Conservation (phyloP, 257 asterid genomes). For the Nicotiana knightiana region DNA sequence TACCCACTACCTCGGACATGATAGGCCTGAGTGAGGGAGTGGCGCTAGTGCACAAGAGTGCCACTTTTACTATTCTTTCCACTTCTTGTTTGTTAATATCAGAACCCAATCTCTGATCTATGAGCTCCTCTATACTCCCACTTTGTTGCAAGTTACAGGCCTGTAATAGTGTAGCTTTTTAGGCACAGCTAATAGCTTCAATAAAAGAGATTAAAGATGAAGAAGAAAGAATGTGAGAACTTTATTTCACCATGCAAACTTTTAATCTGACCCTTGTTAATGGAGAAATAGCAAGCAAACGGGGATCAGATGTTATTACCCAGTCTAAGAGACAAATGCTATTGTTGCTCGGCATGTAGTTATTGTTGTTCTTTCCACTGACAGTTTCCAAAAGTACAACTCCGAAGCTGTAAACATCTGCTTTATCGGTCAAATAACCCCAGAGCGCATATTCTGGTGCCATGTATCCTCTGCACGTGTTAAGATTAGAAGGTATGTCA, state of each 20-base stretch:
- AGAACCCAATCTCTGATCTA: slow-evolving; percentile 43
- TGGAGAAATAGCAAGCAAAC: not conserved
- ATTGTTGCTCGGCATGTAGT: slow-evolving; percentile 14
- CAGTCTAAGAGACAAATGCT: slow-evolving; percentile 23
- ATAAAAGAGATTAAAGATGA: not conserved
- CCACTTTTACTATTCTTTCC: slow-evolving; percentile 53
- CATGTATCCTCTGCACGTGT: slow-evolving; percentile 33
- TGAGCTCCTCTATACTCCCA: slow-evolving; percentile 45
- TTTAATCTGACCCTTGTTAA: not conserved
- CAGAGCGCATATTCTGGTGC: slow-evolving; percentile 41
- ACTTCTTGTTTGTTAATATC: slow-evolving; percentile 43
- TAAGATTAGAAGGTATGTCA: not conserved
- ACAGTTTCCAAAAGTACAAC: slow-evolving; percentile 32
- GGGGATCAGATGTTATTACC: slow-evolving; percentile 13
- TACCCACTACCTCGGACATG: slow-evolving; percentile 76
- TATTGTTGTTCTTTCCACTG: slow-evolving; percentile 26
- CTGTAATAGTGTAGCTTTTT: slow-evolving; percentile 25
- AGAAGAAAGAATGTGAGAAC: not conserved
- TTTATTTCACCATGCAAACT: not conserved
- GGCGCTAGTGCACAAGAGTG: slow-evolving; percentile 65
- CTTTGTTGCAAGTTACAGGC: slow-evolving; percentile 64
- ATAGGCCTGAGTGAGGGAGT: slow-evolving; percentile 73
- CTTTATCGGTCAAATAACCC: slow-evolving; percentile 33
- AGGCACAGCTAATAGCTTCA: not conserved
- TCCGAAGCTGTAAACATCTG: slow-evolving; percentile 37